phyloP scores from a whole-genome alignment of 2,329 filamentous ascomycete genomes.

The Fusarium cicatricum region DNA sequence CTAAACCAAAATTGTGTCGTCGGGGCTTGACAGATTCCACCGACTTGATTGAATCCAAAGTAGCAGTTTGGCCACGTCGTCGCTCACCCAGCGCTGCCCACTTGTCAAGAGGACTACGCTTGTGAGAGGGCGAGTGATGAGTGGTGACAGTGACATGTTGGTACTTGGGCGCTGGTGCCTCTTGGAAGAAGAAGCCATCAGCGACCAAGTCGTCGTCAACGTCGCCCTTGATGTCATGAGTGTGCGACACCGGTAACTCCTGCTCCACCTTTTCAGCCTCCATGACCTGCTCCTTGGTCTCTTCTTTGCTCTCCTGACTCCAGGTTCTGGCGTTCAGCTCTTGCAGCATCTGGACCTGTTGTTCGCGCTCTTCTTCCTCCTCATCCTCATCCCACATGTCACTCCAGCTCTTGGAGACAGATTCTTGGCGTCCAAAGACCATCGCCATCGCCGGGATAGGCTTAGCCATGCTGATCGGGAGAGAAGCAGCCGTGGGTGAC shows the following conservation, averaged over 20 bases:
- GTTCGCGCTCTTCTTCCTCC: conserved; percentile 72
- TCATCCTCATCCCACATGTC: conserved; percentile 96
- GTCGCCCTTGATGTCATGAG: conserved; percentile 54
- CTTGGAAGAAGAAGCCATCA: conserved; percentile 78
- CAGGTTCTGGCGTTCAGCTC: conserved; percentile 78
- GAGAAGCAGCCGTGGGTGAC: conserved; percentile 70
- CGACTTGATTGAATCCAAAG: conserved; percentile 59
- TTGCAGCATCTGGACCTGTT: conserved; percentile 62
- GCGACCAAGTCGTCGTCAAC: conserved; percentile 72
- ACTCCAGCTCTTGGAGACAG: conserved; percentile 98
- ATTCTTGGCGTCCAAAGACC: conserved; percentile 80
- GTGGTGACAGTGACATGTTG: conserved; percentile 50
- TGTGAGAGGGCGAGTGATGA: conserved; percentile 72
- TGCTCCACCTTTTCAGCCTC: conserved; percentile 31
- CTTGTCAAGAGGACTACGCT: conserved; percentile 75
- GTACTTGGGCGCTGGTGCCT: conserved; percentile 56
- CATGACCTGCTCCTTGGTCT: conserved; percentile 34
- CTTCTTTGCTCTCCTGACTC: conserved; percentile 75
- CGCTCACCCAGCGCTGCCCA: conserved; percentile 90
- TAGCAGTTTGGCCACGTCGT: conserved; percentile 68
- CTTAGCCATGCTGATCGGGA: conserved; percentile 83
- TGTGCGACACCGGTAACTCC: conserved; percentile 23
- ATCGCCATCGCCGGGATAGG: conserved; percentile 78
- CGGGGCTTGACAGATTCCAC: conserved; percentile 56
- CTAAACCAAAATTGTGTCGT: conserved; percentile 57